Evolutionary conservation across 441 rosid species (phyloP).

Genomic region (Adansonia madagascariensis): DNA sequence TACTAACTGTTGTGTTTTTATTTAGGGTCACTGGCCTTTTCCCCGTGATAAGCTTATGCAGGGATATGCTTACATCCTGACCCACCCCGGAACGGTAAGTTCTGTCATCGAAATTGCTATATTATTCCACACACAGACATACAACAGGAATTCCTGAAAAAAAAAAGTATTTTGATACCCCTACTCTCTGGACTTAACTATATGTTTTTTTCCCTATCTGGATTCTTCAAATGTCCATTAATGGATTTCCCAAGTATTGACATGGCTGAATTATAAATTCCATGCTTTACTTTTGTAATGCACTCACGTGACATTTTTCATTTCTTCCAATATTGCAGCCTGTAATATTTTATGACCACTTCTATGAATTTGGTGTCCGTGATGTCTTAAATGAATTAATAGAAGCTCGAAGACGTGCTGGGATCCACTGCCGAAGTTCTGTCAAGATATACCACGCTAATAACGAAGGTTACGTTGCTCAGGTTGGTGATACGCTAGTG

Average conservation of each 20-base stretch:
- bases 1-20: not conserved
- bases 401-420: conserved; percentile 48
- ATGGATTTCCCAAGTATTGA: not conserved
- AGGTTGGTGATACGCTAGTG: conserved; percentile 43
- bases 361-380: conserved; percentile 51
- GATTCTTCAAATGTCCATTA: not conserved
- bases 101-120: not conserved
- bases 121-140: not conserved
- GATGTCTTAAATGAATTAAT: conserved; percentile 45
- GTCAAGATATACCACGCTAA: conserved; percentile 54
- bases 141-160: not conserved
- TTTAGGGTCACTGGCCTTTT: conserved; percentile 64
- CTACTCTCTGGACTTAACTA: not conserved
- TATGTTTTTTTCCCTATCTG: not conserved
- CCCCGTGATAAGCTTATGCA: conserved; percentile 52
- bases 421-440: conserved; percentile 48
- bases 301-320: not conserved
- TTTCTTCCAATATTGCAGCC: conserved; percentile 39
- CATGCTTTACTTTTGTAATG: not conserved
- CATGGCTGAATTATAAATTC: not conserved
- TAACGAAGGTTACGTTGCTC: conserved; percentile 54
- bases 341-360: conserved; percentile 49
- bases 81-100: conserved; percentile 60
- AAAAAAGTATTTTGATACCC: not conserved
- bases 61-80: conserved; percentile 54